These are phyloP conservation scores for Spathaspora gorwiae DNA, from an alignment of 805 yeast species.

Conservation along the genomic window DNA sequence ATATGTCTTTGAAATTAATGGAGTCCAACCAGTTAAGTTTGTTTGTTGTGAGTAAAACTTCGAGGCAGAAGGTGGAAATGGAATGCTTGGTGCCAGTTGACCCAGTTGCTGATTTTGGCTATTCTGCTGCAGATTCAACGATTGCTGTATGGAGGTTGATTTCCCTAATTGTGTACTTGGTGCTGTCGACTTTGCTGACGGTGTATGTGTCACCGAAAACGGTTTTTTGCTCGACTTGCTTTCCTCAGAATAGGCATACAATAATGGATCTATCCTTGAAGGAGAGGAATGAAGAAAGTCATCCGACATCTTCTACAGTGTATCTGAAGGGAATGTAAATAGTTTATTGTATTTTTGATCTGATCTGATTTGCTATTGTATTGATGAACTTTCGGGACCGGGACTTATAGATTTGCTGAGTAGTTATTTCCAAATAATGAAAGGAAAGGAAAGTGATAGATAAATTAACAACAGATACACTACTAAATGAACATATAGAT, in stretches of 20 bases:
- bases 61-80: slow-evolving; percentile 19
- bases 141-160: not conserved
- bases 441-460: too few relatives aligned
- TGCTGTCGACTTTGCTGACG: slow-evolving; percentile 3
- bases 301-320: slow-evolving; percentile 18
- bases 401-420: too few relatives aligned
- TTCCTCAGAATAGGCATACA: slow-evolving; percentile 14
- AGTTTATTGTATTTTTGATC: too few relatives aligned
- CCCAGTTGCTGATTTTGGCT: not conserved
- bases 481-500: too few relatives aligned
- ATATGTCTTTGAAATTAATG: slow-evolving; percentile 35
- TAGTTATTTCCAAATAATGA: too few relatives aligned
- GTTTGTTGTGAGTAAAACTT: slow-evolving; percentile 14
- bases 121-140: slow-evolving; percentile 1
- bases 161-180: not conserved
- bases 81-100: not conserved
- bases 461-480: too few relatives aligned
- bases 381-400: too few relatives aligned
- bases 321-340: too few relatives aligned
- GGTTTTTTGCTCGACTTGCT: not conserved
- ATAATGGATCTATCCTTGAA: slow-evolving; percentile 31
- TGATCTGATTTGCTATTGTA: too few relatives aligned
- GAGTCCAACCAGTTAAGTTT: slow-evolving; percentile 40
- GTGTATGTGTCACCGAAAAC: slow-evolving; percentile 1
- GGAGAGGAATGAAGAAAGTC: slow-evolving; percentile 34